Conservation (phyloP, 805 yeast genomes). For the Candida sithepensis region DNA sequence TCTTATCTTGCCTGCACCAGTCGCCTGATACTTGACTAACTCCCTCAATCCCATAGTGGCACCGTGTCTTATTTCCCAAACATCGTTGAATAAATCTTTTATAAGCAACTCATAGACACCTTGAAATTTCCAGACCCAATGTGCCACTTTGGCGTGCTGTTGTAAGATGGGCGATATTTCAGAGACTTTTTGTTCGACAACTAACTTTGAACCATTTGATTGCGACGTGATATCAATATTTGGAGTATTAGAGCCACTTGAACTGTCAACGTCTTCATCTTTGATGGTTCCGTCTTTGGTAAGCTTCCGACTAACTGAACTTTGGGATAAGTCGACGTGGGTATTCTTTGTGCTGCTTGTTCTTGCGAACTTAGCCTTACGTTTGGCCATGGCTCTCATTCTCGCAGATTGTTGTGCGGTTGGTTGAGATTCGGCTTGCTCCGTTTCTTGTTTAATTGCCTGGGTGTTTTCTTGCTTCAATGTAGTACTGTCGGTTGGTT, state of each 20-base stretch:
- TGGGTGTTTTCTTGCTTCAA: neutral
- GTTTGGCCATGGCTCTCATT: constrained; percentile 89
- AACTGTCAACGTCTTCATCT: constrained; percentile 12
- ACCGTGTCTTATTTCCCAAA: constrained; percentile 96
- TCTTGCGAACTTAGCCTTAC: constrained; percentile 77
- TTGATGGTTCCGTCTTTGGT: constrained; percentile 38
- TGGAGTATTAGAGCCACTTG: constrained; percentile 23
- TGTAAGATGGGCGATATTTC: constrained; percentile 65
- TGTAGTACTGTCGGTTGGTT: constrained; percentile 3
- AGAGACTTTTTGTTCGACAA: constrained; percentile 71
- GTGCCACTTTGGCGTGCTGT: constrained; percentile 67
- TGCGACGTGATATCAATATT: constrained; percentile 63
- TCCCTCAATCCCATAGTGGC: constrained; percentile 91
- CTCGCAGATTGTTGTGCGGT: constrained; percentile 55
- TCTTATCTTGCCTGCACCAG: constrained; percentile 76
- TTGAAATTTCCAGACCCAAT: constrained; percentile 89
- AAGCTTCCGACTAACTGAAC: constrained; percentile 58
- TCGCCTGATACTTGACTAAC: constrained; percentile 75
- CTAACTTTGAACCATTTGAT: constrained; percentile 74
- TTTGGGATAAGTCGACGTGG: constrained; percentile 68
- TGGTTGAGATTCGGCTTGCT: constrained; percentile 2
- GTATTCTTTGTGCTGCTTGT: constrained; percentile 39
- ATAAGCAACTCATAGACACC: constrained; percentile 82
- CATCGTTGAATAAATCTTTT: constrained; percentile 74
- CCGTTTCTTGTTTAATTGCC: constrained; percentile 6